Evolutionary conservation across 257 asterid genomes (phyloP), one percentile per base, ranked within the genome.

Genomic region (Mentha longifolia): DNA sequence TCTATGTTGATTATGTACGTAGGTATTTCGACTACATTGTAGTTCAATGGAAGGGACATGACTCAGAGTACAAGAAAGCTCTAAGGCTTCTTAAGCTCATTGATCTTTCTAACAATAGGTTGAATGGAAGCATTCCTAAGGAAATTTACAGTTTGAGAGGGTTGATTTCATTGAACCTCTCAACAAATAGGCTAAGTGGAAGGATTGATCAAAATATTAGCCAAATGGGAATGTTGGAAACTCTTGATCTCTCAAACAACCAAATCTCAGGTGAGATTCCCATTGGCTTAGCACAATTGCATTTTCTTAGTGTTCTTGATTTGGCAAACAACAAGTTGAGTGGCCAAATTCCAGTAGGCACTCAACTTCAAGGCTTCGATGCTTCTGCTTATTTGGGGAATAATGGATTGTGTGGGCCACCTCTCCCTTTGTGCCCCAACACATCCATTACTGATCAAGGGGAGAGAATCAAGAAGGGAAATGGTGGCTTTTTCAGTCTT

Each of bases 201-300:
- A 66, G 16, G n/a, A 70, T 85, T n/a, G 45, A 65, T 59, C 61
- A 76, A 52, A 41, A 69, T 11, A 71, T 81, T 22, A 79, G 76
- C 60, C 31, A 75, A 4, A 82, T 84, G 80, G 71, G 50, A 16
- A 56, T 28, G 65, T 51, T 81, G 39, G 83, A 84, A 56, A 43
- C 16, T 31, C 80, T 81, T 43, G 84, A 84, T 31, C 3, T 81
- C 2, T 78, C 88, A 19, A 62, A 62, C 17, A 81, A 84, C 70
- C 66, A 52, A 1, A 67, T 78, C 47, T 78, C 73, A 3, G 81
- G 85, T 2, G 65, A 61, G 57, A 84, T 81, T 15, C 86, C 83
- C 0, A 17, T 1, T 0, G 59, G 78, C 49, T 31, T 79, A 47
- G 71, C 75, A 14, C 7, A 35, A 7, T 41, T 81, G 52, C 17